phyloP scores from a whole-genome alignment of 73 alveolate species.

The Uronychia setigera region DNA sequence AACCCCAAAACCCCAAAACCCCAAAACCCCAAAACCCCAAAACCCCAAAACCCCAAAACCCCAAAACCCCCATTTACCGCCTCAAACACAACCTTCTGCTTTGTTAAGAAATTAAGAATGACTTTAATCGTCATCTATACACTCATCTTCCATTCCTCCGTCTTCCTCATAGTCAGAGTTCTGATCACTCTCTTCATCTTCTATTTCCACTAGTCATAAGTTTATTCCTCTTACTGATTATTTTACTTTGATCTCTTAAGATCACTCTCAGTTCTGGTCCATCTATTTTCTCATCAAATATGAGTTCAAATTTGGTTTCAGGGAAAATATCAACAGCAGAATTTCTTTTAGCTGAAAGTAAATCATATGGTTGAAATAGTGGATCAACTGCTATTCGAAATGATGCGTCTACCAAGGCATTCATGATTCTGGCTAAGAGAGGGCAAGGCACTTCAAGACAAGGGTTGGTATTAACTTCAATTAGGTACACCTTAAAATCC shows the following conservation, averaged over 20 bases:
- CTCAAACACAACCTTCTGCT: too few relatives aligned
- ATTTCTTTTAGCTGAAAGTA: slow-evolving; percentile 16
- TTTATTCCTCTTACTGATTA: slow-evolving; percentile 39
- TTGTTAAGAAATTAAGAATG: too few relatives aligned
- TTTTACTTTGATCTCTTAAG: slow-evolving; percentile 31
- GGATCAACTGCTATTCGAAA: slow-evolving; percentile 82
- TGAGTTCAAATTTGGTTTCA: slow-evolving; percentile 64
- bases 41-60: too few relatives aligned
- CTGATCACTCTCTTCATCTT: slow-evolving; percentile 41
- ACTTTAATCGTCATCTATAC: too few relatives aligned
- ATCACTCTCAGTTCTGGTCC: slow-evolving; percentile 49
- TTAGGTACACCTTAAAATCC: slow-evolving; percentile 81
- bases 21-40: too few relatives aligned
- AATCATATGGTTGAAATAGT: slow-evolving; percentile 59
- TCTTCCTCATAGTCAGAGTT: too few relatives aligned
- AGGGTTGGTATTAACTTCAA: slow-evolving; percentile 93
- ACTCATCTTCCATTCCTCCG: too few relatives aligned
- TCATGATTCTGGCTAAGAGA: slow-evolving; percentile 77
- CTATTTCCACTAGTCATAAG: slow-evolving; percentile 52
- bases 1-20: too few relatives aligned
- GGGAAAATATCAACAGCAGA: slow-evolving; percentile 44
- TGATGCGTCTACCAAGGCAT: slow-evolving; percentile 87
- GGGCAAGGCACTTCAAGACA: slow-evolving; percentile 89
- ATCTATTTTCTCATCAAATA: slow-evolving; percentile 52
- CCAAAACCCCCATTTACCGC: too few relatives aligned